A percentile compares a stretch with the other conserved stretches of the same genome.
phyloP scores from a whole-genome alignment of 129 eudicot species.

The Deinandra increscens region DNA sequence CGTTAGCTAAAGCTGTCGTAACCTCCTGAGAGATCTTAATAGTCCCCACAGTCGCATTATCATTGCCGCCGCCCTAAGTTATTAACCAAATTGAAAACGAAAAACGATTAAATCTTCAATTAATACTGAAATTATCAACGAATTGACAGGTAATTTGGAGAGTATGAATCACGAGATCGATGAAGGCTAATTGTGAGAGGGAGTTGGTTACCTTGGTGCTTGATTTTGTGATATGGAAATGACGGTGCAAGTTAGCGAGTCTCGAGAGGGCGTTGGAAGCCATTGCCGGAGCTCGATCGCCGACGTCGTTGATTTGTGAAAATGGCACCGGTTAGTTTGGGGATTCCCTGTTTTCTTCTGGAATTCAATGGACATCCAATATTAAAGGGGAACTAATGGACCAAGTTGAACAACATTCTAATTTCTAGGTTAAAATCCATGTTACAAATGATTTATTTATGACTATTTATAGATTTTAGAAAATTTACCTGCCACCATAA shows the following conservation, averaged over 20 bases:
- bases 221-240: constrained; percentile 41
- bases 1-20: constrained; percentile 67
- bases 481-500: no score
- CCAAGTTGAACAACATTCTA: background rate
- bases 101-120: background rate
- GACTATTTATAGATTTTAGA: background rate
- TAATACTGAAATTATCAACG: background rate
- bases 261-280: constrained; percentile 59
- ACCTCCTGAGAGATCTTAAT: constrained; percentile 71
- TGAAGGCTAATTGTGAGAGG: no score
- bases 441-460: background rate
- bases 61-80: constrained; percentile 48
- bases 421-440: no score
- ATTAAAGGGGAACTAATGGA: background rate
- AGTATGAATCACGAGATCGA: background rate
- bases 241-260: constrained; percentile 55
- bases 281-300: constrained; percentile 34
- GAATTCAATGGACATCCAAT: background rate
- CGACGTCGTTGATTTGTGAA: background rate
- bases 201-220: constrained; percentile 36
- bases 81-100: background rate
- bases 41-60: constrained; percentile 24
- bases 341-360: background rate
- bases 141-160: background rate
- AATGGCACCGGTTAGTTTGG: background rate